phyloP scores from a whole-genome alignment of 148 eudicot species.

The Nyssa sinensis region DNA sequence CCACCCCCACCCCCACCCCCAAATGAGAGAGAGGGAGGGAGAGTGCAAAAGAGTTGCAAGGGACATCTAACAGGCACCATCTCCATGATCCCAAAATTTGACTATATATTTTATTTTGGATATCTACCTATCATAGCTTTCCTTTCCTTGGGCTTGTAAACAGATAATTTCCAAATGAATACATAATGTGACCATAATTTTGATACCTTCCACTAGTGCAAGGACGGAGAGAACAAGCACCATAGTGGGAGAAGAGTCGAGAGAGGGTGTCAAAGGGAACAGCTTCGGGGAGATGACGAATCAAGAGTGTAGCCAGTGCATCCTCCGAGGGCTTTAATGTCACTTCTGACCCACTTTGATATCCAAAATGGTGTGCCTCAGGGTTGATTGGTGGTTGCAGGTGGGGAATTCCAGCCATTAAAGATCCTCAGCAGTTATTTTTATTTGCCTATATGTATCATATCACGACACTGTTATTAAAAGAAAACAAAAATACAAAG shows the following conservation, averaged over 20 bases:
- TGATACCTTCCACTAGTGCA: conserved; percentile 52
- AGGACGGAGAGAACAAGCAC: conserved; percentile 69
- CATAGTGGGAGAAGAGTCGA: conserved; percentile 78
- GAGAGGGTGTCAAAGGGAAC: conserved; percentile 66
- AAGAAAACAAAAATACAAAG: background rate
- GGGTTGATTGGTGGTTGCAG: conserved; percentile 18
- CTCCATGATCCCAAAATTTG: background rate
- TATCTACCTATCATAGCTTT: background rate
- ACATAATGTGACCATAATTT: background rate
- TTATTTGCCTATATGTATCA: background rate
- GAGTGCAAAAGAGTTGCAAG: background rate
- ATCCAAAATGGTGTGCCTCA: conserved; percentile 7
- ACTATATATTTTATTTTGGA: background rate
- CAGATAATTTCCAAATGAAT: background rate
- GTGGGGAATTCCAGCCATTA: conserved; percentile 20
- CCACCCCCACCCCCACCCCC: too few species aligned
- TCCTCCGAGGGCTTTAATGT: conserved; percentile 22
- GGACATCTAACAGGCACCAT: background rate
- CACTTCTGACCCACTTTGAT: conserved; percentile 14
- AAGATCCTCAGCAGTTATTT: background rate
- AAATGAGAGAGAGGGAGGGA: too few species aligned
- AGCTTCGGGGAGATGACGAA: conserved; percentile 86
- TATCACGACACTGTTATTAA: background rate
- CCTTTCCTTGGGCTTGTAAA: background rate
- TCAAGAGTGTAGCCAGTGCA: conserved; percentile 49